A percentile compares a stretch with the other conserved stretches of the same genome.
Evolutionary conservation across 2,329 filamentous ascomycete species (phyloP).

Genomic region (Neodidymelliopsis sp.): DNA sequence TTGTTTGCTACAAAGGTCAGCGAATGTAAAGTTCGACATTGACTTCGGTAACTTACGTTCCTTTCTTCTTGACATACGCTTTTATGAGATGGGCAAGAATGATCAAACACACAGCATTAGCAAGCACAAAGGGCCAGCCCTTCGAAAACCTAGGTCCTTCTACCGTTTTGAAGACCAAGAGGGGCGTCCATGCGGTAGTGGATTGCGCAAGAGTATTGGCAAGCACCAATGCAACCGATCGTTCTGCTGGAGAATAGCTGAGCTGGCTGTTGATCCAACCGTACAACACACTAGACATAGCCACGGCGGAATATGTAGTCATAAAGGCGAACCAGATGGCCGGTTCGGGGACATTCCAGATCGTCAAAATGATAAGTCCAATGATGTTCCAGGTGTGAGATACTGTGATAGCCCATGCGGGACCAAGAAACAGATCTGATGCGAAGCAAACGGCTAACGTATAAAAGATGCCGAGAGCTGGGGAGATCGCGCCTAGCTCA

Average conservation of each 20-base stretch:
- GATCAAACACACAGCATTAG: conserved; percentile 50
- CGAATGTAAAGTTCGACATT: too few relatives aligned
- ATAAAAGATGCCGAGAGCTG: conserved; percentile 65
- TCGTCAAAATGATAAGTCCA: conserved; percentile 61
- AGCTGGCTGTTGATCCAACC: conserved; percentile 64
- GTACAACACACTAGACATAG: conserved; percentile 64
- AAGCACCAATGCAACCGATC: conserved; percentile 59
- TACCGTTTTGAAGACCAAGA: conserved; percentile 60
- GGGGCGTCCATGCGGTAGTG: conserved; percentile 63
- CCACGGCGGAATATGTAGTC: conserved; percentile 58
- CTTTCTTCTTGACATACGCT: conserved; percentile 18
- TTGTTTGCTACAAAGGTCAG: neutral
- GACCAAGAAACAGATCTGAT: conserved; percentile 62
- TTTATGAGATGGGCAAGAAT: conserved; percentile 29
- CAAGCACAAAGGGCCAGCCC: conserved; percentile 54
- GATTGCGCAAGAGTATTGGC: conserved; percentile 63
- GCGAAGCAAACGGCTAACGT: conserved; percentile 62
- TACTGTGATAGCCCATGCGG: conserved; percentile 63
- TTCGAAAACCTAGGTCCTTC: conserved; percentile 55
- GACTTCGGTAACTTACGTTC: conserved; percentile 7
- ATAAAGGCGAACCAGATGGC: conserved; percentile 63
- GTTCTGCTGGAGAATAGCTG: conserved; percentile 55
- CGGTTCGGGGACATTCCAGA: conserved; percentile 64
- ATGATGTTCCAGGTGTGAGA: conserved; percentile 60
- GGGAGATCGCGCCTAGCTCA: conserved; percentile 60